Base-by-base conservation (phyloP, 108 stramenopile species). In the Discostella pseudostelligera region DNA sequence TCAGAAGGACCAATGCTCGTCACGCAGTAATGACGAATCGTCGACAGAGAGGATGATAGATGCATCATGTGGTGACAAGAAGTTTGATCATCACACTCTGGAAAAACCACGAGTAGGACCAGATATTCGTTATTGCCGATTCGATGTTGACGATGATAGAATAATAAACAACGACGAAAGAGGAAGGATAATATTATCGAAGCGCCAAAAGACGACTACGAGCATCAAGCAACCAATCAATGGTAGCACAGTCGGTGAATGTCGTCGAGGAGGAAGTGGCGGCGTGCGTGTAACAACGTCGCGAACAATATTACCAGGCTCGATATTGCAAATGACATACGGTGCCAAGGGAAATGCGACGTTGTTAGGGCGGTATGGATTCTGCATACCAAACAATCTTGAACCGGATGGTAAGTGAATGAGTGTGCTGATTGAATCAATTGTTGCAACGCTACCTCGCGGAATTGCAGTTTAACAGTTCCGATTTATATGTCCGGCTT, bases 291-390 rank as follows among this genome's bases (percentile, higher is more conserved):
- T 79, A 11, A 64, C 21, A 26, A 43, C 74, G 8, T 56, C 61
- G 6, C 60, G 45, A 55, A 35, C 37, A 8, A 56, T 78, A 11
- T 19, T 39, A 21, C 16, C 55, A 10, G 87, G 81, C 28, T 68
- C 72, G 17, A 62, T 45, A 20, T 69, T 93, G 32, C 70, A 76
- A 26, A 74, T 89, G 53, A 89, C 92, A 4, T 93, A 93, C 56
- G 92, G 92, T 22, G 92, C 92, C 43, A 74, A 81, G 59, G 70
- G 81, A 17, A 93, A 93, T 67, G 60, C 67, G 0, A 72, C 84
- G 22, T 63, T 93, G 42, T 48, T 93, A 13, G 72, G 84, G 9
- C 69, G 89, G 37, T 93, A 93, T 68, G 92, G 91, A 19, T 93
- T 93, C 65, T 75, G 72, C 43, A 82, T 93, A 35, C 48, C 62